Evolutionary conservation across 1,284 basidiomycete species (phyloP), one percentile per base, ranked within the genome.

Genomic region (Somion occarium): DNA sequence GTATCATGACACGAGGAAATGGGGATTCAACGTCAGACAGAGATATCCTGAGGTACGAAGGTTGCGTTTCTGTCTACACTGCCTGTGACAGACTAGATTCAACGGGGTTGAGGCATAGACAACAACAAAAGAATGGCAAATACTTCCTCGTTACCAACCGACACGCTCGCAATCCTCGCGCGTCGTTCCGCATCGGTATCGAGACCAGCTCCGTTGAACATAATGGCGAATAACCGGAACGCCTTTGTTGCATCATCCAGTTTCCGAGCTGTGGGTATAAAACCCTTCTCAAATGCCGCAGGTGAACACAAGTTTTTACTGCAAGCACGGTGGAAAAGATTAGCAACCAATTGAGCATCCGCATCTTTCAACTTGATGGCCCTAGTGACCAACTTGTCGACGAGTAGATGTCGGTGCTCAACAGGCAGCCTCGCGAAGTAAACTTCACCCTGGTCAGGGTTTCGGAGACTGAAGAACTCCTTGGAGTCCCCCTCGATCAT

Each of bases 231-330:
- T 48, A 86, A 79, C 54, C 79, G 70, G 71, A 88, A 86, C 0
- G 92, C 93, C 64, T 88, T 87, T 3, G 94, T 94, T 54, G 88
- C 90, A 66, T 98, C 93, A 62, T 93, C 91, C 58, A 97, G 74
- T 54, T 85, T 70, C 65, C 90, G 86, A 50, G 88, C 82, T 49
- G 83, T 77, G 1, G 76, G 73, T 51, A 69, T 68, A 68, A 94
- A 80, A 15, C 88, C 87, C 53, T 72, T 70, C 71, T 74, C 86
- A 61, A 93, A 82, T 5, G 78, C 69, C 12, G 76, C 76, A 0
- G 72, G 48, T 1, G 79, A 75, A 65, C 73, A 82, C 53, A 79
- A 70, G 55, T 71, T 75, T 71, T 79, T 85, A 59, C 69, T 74
- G 27, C 73, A 70, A 4, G 76, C 80, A 41, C 75, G 78, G 20